These are phyloP conservation scores for Penicillium pancosmium DNA, from an alignment of 495 filamentous ascomycete genomes.

Conservation along the genomic window DNA sequence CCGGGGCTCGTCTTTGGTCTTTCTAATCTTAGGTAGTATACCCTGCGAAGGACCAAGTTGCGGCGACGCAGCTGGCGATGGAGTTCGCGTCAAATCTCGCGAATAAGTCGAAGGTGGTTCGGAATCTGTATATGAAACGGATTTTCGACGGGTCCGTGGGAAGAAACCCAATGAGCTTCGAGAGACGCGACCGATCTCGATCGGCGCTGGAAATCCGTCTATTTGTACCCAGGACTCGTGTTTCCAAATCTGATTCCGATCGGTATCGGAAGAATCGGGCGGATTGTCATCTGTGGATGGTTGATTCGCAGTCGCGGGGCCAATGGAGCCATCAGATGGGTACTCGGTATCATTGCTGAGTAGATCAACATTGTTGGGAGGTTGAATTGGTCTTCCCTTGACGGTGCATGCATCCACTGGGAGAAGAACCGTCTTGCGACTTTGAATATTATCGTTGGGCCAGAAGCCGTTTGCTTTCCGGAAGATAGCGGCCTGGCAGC, in stretches of 20 bases:
- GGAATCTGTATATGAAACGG: constrained; percentile 52
- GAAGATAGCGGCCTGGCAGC: constrained; percentile 77
- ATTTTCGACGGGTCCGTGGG: constrained; percentile 86
- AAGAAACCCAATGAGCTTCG: constrained; percentile 86
- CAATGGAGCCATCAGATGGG: constrained; percentile 46
- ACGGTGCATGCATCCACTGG: constrained; percentile 89
- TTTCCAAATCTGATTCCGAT: constrained; percentile 67
- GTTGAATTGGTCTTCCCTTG: constrained; percentile 62
- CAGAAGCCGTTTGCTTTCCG: constrained; percentile 89
- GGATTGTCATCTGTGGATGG: constrained; percentile 19
- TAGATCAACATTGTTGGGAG: constrained; percentile 36
- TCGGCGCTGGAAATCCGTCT: constrained; percentile 65
- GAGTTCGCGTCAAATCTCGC: constrained; percentile 36
- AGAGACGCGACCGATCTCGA: constrained; percentile 86
- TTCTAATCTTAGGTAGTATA: constrained; percentile 22
- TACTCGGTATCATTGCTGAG: constrained; percentile 40
- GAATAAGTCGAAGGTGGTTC: constrained; percentile 39
- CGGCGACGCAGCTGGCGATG: constrained; percentile 38
- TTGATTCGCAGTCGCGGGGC: constrained; percentile 32
- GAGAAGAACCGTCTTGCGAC: constrained; percentile 75
- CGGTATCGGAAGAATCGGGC: constrained; percentile 30
- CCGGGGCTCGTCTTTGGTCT: constrained; percentile 23
- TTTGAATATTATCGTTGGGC: constrained; percentile 88
- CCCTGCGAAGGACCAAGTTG: constrained; percentile 29
- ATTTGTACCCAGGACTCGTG: constrained; percentile 87